Evolutionary conservation across 2,329 filamentous ascomycete species (phyloP), one percentile per base, ranked within the genome.

Genomic region (Pestalotiopsis sp.): DNA sequence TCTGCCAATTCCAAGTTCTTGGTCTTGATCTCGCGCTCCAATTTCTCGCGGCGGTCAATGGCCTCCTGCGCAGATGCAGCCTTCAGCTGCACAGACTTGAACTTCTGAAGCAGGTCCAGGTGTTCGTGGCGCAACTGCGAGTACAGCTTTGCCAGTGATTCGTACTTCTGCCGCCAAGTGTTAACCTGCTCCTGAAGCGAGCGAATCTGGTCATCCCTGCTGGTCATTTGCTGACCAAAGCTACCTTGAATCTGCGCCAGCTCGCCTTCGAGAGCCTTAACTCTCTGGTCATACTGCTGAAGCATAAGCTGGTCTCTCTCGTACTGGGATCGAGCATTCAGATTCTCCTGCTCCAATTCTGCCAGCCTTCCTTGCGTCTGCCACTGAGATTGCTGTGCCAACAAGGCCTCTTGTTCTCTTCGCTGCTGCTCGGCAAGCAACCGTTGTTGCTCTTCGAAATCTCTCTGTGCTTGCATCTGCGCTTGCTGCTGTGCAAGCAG

Each of bases 1-100:
- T 98, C 94, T 39, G 96, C 96, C 70, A 99, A 83, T 80, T 99
- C 96, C n/a, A 99, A 85, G 78, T 99, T 99, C 88, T 99, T 99
- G 38, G 95, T 98, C 88, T 99, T 99, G 79, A 99, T 92, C 82
- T 99, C 96, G 41, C 95, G 92, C 83, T 98, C 94, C 65, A 99
- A 87, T 84, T 97, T 97, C 83, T 99, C 96, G 9, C 95, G 91
- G 74, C 89, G 91, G 68, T 98, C 96, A 71, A 98, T 97, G 1
- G 96, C 96, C 82, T 99, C 96, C 78, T 98, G 95, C 0, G 96
- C 96, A 4, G 95, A 98, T 17, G 95, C 94, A 1, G 96, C 96
- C 86, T 98, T 99, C 71, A 98, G 87, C 80, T 98, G 97, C 49
- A 98, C 93, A 6, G 91, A 87, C 87, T 99, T 99, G 83, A 97